A percentile compares a stretch with the other conserved stretches of the same genome.
These are phyloP conservation scores for Albifimbria verrucaria DNA, from an alignment of 2,329 filamentous ascomycete species.

Conservation along the genomic window DNA sequence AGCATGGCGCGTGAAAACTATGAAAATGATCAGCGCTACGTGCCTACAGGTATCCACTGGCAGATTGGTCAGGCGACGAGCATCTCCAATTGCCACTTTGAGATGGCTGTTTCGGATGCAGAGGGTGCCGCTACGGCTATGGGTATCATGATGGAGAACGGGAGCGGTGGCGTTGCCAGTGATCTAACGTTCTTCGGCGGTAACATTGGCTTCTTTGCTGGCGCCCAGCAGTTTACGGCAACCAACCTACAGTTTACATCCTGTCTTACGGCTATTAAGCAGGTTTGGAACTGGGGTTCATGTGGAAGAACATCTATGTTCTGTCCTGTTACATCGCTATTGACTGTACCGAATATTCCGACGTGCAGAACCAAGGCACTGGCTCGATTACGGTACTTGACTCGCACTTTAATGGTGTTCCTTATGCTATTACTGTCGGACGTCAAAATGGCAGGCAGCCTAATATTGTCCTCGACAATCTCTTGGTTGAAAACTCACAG, in stretches of 20 bases:
- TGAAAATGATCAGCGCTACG: constrained; percentile 6
- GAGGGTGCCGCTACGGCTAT: constrained; percentile 50
- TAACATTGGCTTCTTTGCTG: constrained; percentile 51
- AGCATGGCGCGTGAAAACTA: constrained; percentile 41
- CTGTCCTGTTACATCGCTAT: constrained; percentile 60
- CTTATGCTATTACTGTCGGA: constrained; percentile 9
- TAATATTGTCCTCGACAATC: constrained; percentile 15
- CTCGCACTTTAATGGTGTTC: constrained; percentile 28
- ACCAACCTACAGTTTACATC: constrained; percentile 60
- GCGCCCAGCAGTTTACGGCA: constrained; percentile 65
- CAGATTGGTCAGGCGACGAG: constrained; percentile 55
- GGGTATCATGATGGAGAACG: constrained; percentile 59
- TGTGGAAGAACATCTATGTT: constrained; percentile 56
- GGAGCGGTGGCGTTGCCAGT: constrained; percentile 57
- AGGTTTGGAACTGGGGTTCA: constrained; percentile 70
- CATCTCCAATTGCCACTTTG: constrained; percentile 60
- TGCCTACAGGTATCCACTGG: constrained; percentile 55
- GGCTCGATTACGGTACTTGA: constrained; percentile 72
- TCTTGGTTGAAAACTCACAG: constrained; percentile 9
- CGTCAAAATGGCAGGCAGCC: constrained; percentile 3
- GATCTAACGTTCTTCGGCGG: constrained; percentile 39
- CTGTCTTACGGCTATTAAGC: constrained; percentile 59
- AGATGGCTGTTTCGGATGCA: constrained; percentile 32
- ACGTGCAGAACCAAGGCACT: constrained; percentile 47
- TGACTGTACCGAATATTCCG: constrained; percentile 51